These are phyloP conservation scores for Tylopilus cervinicoccineus DNA, from an alignment of 768 basidiomycete species.

Conservation along the genomic window DNA sequence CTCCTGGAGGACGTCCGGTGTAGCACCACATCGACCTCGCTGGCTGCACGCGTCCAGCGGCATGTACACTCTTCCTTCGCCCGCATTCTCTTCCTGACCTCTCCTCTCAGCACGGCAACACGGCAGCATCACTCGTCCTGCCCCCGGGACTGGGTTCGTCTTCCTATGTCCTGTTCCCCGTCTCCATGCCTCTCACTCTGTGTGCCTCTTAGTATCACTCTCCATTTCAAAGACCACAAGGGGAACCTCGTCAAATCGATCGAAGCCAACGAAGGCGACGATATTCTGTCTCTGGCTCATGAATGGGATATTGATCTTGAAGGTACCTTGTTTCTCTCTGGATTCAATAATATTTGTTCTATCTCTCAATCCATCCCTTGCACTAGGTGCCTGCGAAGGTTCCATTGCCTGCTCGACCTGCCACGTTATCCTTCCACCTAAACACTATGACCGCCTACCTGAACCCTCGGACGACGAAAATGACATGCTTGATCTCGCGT, in stretches of 20 bases:
- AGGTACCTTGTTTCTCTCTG: slow-evolving; percentile 45
- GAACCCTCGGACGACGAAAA: slow-evolving; percentile 99
- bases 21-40: neutral
- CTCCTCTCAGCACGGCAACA: slow-evolving; percentile 32
- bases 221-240: slow-evolving; percentile 88
- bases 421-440: slow-evolving; percentile 63
- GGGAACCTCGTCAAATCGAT: slow-evolving; percentile 82
- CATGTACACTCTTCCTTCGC: neutral
- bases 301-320: slow-evolving; percentile 96
- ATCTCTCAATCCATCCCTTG: neutral
- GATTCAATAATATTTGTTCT: neutral
- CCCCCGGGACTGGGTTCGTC: slow-evolving; percentile 64
- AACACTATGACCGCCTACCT: slow-evolving; percentile 81
- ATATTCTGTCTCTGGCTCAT: slow-evolving; percentile 85
- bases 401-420: slow-evolving; percentile 98
- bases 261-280: slow-evolving; percentile 92
- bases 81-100: neutral
- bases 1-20: neutral
- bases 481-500: slow-evolving; percentile 97
- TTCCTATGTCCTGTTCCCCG: neutral
- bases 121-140: slow-evolving; percentile 55
- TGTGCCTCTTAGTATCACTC: slow-evolving; percentile 58
- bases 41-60: slow-evolving; percentile 17
- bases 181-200: neutral
- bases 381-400: slow-evolving; percentile 89